Percentiles rank a stretch among this genome's conserved stretches.
phyloP scores from a whole-genome alignment of 164 flowering plant species.

The Sextonia rubra region DNA sequence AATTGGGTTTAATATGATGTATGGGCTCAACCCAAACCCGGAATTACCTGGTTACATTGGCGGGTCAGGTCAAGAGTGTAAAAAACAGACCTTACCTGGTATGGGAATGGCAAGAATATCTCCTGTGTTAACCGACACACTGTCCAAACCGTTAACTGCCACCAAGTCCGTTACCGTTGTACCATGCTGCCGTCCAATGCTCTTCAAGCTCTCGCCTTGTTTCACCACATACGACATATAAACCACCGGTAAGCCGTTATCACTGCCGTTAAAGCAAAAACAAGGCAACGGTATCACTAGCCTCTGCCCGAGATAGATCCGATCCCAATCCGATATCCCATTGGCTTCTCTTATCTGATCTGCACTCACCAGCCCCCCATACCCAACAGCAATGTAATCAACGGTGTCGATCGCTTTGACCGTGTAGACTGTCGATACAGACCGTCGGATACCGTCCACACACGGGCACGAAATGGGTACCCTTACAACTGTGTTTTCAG shows the following conservation, averaged over 20 bases:
- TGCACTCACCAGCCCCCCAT: constrained; percentile 26
- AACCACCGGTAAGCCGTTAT: constrained; percentile 19
- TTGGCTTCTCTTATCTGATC: constrained; percentile 21
- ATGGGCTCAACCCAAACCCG: too few relatives aligned
- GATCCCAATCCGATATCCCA: constrained; percentile 4
- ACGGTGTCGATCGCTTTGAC: constrained; percentile 20
- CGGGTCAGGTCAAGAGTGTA: too few relatives aligned
- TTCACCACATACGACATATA: constrained; percentile 27
- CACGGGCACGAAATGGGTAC: constrained; percentile 30
- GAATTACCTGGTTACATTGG: too few relatives aligned
- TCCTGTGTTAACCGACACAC: constrained; percentile 12
- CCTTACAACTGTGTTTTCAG: constrained; percentile 10
- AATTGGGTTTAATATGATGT: too few relatives aligned
- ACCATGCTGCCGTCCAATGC: constrained; percentile 14
- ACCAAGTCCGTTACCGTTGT: constrained; percentile 18
- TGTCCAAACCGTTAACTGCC: constrained; percentile 18
- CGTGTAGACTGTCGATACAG: constrained; percentile 14
- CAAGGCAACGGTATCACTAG: constrained; percentile 26
- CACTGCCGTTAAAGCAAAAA: constrained; percentile 19
- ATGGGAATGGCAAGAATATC: constrained; percentile 31
- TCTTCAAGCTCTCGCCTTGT: constrained; percentile 21
- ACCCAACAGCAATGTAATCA: constrained; percentile 20
- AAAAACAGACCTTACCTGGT: constrained; percentile 18
- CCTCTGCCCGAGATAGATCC: constrained; percentile 13
- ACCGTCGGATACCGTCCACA: constrained; percentile 28